phyloP scores from a whole-genome alignment of 352 stramenopile species.

The Globisporangium ultimum region DNA sequence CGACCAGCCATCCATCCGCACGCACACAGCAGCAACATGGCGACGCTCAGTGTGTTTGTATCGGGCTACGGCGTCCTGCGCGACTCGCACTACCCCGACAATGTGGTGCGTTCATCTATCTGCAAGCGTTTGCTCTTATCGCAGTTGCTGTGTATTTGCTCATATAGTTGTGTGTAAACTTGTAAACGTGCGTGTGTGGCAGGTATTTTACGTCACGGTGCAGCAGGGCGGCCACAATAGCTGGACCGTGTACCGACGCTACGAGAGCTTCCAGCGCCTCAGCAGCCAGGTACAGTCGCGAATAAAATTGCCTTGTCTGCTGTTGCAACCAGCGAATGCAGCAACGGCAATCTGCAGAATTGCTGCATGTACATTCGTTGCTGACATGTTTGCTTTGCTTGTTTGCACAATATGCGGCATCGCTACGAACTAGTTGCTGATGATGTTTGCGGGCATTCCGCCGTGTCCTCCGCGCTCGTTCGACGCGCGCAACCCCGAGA shows the following conservation, averaged over 20 bases:
- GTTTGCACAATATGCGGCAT: too few relatives aligned
- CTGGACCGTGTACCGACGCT: slow-evolving; percentile 78
- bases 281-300: slow-evolving; percentile 36
- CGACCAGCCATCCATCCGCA: background rate
- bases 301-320: background rate
- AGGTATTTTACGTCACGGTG: slow-evolving; percentile 77
- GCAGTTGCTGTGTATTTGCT: slow-evolving; percentile 9
- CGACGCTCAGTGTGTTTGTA: slow-evolving; percentile 68
- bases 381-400: too few relatives aligned
- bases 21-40: slow-evolving; percentile 26
- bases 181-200: background rate
- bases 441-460: slow-evolving; percentile 74
- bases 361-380: background rate
- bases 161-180: background rate
- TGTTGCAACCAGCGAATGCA: too few relatives aligned
- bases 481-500: slow-evolving; percentile 63
- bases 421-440: slow-evolving; percentile 25
- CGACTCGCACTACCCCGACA: slow-evolving; percentile 42
- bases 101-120: slow-evolving; percentile 32
- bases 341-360: background rate
- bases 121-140: too few relatives aligned
- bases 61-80: slow-evolving; percentile 71
- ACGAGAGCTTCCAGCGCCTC: slow-evolving; percentile 74
- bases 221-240: slow-evolving; percentile 59
- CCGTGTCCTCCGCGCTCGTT: slow-evolving; percentile 51